Percentiles rank a stretch among this genome's conserved stretches.
Evolutionary conservation across 2,329 filamentous ascomycete species (phyloP).

Genomic region (Paraphoma sp.): DNA sequence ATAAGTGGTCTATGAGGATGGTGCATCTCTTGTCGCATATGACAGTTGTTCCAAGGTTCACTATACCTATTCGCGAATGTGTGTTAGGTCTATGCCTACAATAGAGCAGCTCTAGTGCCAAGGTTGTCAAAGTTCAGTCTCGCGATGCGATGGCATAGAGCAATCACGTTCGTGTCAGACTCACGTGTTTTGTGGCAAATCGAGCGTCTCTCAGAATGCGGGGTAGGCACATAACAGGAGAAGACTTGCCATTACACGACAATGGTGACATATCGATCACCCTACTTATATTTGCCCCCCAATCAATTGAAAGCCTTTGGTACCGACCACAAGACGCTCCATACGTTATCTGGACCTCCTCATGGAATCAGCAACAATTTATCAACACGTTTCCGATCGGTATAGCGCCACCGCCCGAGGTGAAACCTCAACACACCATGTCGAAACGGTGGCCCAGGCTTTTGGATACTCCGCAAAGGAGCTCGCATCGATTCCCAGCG

Average conservation of each 20-base stretch:
- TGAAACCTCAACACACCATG: neutral
- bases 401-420: constrained; percentile 17
- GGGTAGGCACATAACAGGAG: neutral
- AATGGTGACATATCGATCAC: neutral
- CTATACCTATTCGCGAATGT: no score
- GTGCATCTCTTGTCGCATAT: no score
- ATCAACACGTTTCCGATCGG: constrained; percentile 13
- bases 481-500: constrained; percentile 54
- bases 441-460: constrained; percentile 10
- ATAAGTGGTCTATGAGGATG: constrained; percentile 36
- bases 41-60: no score
- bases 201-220: neutral
- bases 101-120: neutral
- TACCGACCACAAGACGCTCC: neutral
- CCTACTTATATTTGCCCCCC: neutral
- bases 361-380: constrained; percentile 13
- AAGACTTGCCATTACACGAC: neutral
- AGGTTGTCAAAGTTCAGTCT: neutral
- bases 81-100: no score
- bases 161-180: no score
- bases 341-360: neutral
- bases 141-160: no score
- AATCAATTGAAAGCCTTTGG: neutral
- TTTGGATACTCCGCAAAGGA: constrained; percentile 50
- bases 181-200: no score